Base-by-base conservation (phyloP, 768 basidiomycete genomes). In the Leccinum incarnatum region DNA sequence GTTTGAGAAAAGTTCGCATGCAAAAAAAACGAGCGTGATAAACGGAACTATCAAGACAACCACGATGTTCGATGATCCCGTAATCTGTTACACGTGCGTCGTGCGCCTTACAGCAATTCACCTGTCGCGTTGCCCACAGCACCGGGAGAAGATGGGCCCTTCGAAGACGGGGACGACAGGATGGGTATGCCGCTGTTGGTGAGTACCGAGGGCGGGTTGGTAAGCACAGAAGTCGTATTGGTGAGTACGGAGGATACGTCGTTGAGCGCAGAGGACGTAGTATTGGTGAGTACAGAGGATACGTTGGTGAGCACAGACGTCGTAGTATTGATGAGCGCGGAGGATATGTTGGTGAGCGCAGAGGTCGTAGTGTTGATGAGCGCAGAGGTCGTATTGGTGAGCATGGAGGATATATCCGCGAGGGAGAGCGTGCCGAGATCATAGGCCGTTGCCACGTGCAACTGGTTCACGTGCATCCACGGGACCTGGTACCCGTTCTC, bases 401-500 rank as follows among this genome's bases (percentile, higher is more conserved):
- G 55, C 63, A 12, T 55, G 62, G 49, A 64, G 21, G 58, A 51
- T 4, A 72, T 40, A 58, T 72, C 70, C 15, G 10, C 56, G 1
- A 63, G 48, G 23, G 65, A 70, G 21, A 67, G 21, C 9, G 45
- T 15, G 30, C 58, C 62, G 25, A 62, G 19, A 25, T 64, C 54
- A 61, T 87, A 89, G 9, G 67, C 60, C 30, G 85, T 83, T 14
- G 83, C 79, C 7, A 88, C 85, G 48, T 67, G 63, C 42, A 69
- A 72, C 68, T 88, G 85, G 34, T 74, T 69, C 52, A 88, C 74
- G 53, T 87, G 79, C 60, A 89, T 70, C 86, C 85, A 89, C 11
- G 88, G 87, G 46, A 88, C 69, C 58, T 76, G 74, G 64, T 89
- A 89, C 17, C 86, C 85, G 19, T 79, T 78, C 14, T 73, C 63